These are phyloP conservation scores for Cyclocybe aegerita DNA, from an alignment of 768 basidiomycete species.

Conservation along the genomic window DNA sequence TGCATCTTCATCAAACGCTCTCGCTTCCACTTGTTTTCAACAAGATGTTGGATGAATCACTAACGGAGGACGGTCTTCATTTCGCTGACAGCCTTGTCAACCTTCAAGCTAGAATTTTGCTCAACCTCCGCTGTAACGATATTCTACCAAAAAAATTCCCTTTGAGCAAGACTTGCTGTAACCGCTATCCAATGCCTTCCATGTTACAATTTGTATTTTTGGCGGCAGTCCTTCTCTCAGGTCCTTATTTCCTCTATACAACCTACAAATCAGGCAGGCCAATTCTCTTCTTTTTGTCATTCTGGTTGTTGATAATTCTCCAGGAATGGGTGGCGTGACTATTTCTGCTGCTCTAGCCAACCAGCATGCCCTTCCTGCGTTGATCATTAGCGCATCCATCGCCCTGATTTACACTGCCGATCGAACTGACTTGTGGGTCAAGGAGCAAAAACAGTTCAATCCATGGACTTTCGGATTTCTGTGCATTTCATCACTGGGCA, in stretches of 20 bases:
- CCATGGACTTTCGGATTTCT: slow-evolving; percentile 65
- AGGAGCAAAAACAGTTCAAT: slow-evolving; percentile 85
- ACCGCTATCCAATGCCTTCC: slow-evolving; percentile 68
- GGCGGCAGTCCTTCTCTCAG: slow-evolving; percentile 43
- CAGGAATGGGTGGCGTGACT: background rate
- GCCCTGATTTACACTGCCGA: slow-evolving; percentile 78
- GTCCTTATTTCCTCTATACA: slow-evolving; percentile 46
- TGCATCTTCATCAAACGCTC: slow-evolving; percentile 30
- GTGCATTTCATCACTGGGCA: slow-evolving; percentile 47
- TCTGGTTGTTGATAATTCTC: background rate
- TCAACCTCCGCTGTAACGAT: slow-evolving; percentile 83
- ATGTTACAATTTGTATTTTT: slow-evolving; percentile 56
- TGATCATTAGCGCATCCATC: slow-evolving; percentile 66
- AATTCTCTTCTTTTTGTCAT: background rate
- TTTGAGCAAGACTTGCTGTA: slow-evolving; percentile 79
- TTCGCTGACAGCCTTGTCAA: slow-evolving; percentile 62
- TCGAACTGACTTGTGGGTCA: slow-evolving; percentile 83
- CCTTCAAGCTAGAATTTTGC: slow-evolving; percentile 73
- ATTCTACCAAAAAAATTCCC: slow-evolving; percentile 59
- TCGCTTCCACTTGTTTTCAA: slow-evolving; percentile 82
- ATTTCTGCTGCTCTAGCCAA: background rate
- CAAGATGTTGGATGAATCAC: slow-evolving; percentile 65
- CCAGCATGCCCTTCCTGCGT: slow-evolving; percentile 34
- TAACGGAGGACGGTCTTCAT: slow-evolving; percentile 86
- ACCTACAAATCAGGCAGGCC: slow-evolving; percentile 18